Evolutionary conservation across 192 early-diverging fungal genomes (phyloP), one percentile per base, ranked within the genome.

Genomic region (Podochytrium sp.): DNA sequence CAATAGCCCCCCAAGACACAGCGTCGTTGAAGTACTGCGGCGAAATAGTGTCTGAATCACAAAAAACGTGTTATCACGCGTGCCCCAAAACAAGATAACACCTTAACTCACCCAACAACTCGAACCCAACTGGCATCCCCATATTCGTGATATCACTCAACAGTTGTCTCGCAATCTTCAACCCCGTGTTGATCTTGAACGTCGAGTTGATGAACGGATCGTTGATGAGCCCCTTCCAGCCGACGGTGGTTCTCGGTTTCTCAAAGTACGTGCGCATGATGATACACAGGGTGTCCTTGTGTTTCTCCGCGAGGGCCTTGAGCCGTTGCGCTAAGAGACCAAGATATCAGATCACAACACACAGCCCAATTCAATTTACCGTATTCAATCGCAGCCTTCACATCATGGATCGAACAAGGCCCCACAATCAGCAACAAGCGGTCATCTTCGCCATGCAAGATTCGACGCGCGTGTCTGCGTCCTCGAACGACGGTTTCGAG

Each of bases 261-360:
- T 98, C 96, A 91, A 98, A 97, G 90, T 98, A 98, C 66, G 92
- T 90, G 34, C 96, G 88, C 96, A 98, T 98, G 59, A 98, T 86
- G 71, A 98, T 92, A 41, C 91, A 78, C 63, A 98, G 78, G 20
- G 96, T 94, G 47, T 88, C 89, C 57, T 87, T 81, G 68, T 90
- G 81, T 55, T 84, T 80, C 39, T 93, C 92, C 0, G 87, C 88
- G 39, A 86, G 73, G 40, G 71, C 74, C 65, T 90, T 90, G 23
- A 92, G 68, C 32, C 69, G 66, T 23, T 74, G 27, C 16, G 57
- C 66, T 61, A 30, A 27, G 23, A 4, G 7, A 55, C 5, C 52
- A 5, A 47, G 43, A 7, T 47, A 47, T 47, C 12, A 7, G 43
- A 12, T 12, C 43, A 47, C 43, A 47, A 47, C 43, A 47, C 7